Evolutionary conservation across 2,329 filamentous ascomycete genomes (phyloP), one percentile per base, ranked within the genome.

Genomic region (Penicillium sp.): DNA sequence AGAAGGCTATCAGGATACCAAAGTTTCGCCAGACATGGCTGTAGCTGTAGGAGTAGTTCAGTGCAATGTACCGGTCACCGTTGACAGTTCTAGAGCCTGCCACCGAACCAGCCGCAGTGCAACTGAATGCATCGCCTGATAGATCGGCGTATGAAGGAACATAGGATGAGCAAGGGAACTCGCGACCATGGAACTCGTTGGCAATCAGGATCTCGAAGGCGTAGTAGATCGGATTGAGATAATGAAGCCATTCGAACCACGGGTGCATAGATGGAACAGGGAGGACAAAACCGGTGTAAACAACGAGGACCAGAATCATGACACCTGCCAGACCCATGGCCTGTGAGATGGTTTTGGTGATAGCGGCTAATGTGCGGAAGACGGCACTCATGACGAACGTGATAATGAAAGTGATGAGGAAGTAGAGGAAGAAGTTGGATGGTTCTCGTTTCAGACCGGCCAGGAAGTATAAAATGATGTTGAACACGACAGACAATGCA

Each of bases 231-330:
- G 90, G 90, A 58, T 94, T 88, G 39, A 93, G 76, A 70, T 90
- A 92, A 70, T 87, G 88, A 53, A 95, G 84, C 91, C 91, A 95
- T 57, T 85, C 81, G 67, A 88, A 89, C 90, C 91, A 96, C 0
- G 78, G 83, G 11, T 88, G 82, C 88, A 91, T 93, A 73, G 92
- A 65, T 2, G 67, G 69, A 3, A 69, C 65, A 2, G 76, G 76
- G 10, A 79, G 64, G 2, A 74, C 72, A 54, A 79, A 79, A 19
- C 77, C 77, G 13, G 85, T 71, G 51, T 72, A 84, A n/a, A 88
- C 74, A 19, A 74, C 59, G 21, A 75, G 57, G 2, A 66, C 62
- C 16, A 75, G 61, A 54, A 75, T 72, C 57, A 84, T 70, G 36
- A 84, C 72, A 33, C 80, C 80, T 7, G 82, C 78, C 3, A 82